Conservation (phyloP, 768 basidiomycete genomes). For the Tricholoma sp. region DNA sequence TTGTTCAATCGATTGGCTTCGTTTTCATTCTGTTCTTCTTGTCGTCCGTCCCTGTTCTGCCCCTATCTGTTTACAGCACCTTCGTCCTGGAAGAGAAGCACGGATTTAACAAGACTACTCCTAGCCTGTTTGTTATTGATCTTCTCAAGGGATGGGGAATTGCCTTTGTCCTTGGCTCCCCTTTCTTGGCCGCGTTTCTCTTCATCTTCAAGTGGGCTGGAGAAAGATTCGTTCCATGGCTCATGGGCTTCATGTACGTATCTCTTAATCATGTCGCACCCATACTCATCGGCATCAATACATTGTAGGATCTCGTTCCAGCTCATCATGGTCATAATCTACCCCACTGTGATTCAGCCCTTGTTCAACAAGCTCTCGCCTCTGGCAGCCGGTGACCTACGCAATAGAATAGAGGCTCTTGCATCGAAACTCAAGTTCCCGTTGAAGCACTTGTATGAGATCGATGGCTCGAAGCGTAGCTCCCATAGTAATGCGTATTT, state of each 20-base stretch:
- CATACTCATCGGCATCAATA: neutral
- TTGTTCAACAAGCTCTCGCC: conserved; percentile 97
- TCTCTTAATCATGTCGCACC: neutral
- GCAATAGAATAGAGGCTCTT: conserved; percentile 70
- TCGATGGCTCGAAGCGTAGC: conserved; percentile 93
- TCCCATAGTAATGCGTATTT: conserved; percentile 97
- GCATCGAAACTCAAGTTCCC: conserved; percentile 87
- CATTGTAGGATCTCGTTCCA: conserved; percentile 69
- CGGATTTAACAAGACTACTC: conserved; percentile 95
- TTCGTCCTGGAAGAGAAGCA: conserved; percentile 95
- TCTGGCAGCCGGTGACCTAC: conserved; percentile 70
- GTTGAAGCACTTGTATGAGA: conserved; percentile 90
- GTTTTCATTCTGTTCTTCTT: conserved; percentile 60
- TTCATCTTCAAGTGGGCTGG: conserved; percentile 93
- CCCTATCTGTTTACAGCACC: conserved; percentile 78
- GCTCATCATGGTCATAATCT: conserved; percentile 75
- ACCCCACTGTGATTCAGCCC: conserved; percentile 88
- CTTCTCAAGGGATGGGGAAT: conserved; percentile 75
- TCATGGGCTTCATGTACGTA: conserved; percentile 88
- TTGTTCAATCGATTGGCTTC: conserved; percentile 79
- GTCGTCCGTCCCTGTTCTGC: conserved; percentile 66
- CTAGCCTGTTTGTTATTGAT: conserved; percentile 70
- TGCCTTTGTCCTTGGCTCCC: conserved; percentile 68
- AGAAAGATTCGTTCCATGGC: conserved; percentile 85
- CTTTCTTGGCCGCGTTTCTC: conserved; percentile 84